Base-by-base conservation (phyloP, 2,329 filamentous ascomycete genomes). In the Monosporascus sp. region DNA sequence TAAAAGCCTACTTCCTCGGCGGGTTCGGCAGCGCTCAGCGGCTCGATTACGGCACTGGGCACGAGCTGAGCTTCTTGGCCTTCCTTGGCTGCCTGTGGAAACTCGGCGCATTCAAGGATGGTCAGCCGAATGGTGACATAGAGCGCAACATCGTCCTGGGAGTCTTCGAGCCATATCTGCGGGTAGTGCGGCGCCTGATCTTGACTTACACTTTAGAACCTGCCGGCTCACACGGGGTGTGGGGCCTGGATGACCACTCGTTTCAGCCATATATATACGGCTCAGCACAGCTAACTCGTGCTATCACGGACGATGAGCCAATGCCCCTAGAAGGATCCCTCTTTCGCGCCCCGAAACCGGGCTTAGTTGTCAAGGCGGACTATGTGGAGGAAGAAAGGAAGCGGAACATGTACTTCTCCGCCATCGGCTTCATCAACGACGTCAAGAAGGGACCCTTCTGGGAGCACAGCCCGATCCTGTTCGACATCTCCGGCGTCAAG, bases 391-490 rank as follows among this genome's bases (percentile, higher is more conserved):
- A 79, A 50, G 81, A 90, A 66, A 80, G 88, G 47, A 75, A 77
- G 51, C 73, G 71, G 27, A 92, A 93, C 65, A 82, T 99, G 82
- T 99, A 99, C 71, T 99, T 97, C 69, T 88, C 90, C 5, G 94
- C 94, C 35, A 84, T 99, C 53, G 91, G 91, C 9, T 99, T 99
- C 76, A 97, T 99, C 68, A 89, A 96, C 70, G 92, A 96, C 65
- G 94, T 99, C 48, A 99, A 99, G 68, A 92, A 80, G 57, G 94
- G 94, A 0, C 93, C 94, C 0, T 99, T 99, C 67, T 97, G 94
- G 92, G 89, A 93, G 63, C 93, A 99, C 68, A 96, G 90, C 59
- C 93, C 93, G 0, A 93, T 96, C 60, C 75, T 99, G 14, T 99
- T 88, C 68, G 92, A 99, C 69, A 90, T 99, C 43, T 96, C 90